Percentiles rank a stretch among this genome's conserved stretches.
Conservation (phyloP, 2,329 filamentous ascomycete genomes). For the Pseudopithomyces maydicus region DNA sequence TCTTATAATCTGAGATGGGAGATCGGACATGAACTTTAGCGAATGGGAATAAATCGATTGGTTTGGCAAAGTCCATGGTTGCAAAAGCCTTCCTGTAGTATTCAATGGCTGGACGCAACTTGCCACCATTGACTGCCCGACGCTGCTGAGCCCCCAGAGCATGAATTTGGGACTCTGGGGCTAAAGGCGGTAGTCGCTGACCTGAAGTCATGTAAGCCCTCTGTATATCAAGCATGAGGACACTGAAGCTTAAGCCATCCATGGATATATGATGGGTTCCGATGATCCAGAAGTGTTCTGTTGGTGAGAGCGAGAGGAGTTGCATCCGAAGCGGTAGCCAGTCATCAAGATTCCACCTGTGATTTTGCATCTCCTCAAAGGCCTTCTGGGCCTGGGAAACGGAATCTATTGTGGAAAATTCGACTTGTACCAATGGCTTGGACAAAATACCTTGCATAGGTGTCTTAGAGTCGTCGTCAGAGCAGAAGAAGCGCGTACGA, state of each 20-base stretch:
- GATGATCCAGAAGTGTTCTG: conserved; percentile 50
- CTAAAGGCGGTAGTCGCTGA: conserved; percentile 24
- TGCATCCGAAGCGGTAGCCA: conserved; percentile 42
- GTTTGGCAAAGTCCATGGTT: conserved; percentile 6
- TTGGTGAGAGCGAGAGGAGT: conserved; percentile 42
- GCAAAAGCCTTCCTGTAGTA: conserved; percentile 7
- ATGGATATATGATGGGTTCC: conserved; percentile 57
- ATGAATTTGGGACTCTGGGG: conserved; percentile 4
- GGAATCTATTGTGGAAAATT: conserved; percentile 27
- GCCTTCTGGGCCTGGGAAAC: conserved; percentile 3
- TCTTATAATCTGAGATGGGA: conserved; percentile 5
- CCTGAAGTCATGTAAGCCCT: conserved; percentile 43
- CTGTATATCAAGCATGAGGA: conserved; percentile 54
- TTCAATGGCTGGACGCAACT: conserved; percentile 6
- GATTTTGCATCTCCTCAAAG: conserved; percentile 29
- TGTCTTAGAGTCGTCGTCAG: conserved; percentile 17
- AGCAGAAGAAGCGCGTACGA: conserved; percentile 36
- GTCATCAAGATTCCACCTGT: conserved; percentile 47
- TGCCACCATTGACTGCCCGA: conserved; percentile 6
- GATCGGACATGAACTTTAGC: neutral
- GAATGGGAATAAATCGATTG: conserved; percentile 31
- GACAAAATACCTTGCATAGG: conserved; percentile 21
- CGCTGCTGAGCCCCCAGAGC: conserved; percentile 8
- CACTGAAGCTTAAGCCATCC: conserved; percentile 53
- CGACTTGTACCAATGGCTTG: conserved; percentile 8